A percentile compares a stretch with the other conserved stretches of the same genome.
phyloP scores from a whole-genome alignment of 768 basidiomycete species.

The Coprinopsis marcescibilis region DNA sequence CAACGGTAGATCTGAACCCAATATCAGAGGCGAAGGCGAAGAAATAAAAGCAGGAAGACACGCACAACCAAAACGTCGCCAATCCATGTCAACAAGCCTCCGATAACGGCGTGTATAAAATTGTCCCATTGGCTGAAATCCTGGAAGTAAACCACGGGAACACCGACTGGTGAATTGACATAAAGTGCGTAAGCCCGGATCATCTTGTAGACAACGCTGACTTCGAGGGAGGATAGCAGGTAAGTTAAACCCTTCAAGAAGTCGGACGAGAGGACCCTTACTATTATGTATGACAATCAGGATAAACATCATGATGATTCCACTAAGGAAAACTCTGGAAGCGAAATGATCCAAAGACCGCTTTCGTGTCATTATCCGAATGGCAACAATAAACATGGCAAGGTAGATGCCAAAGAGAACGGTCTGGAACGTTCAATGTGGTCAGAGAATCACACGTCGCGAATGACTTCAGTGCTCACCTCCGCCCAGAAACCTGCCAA shows the following conservation, averaged over 20 bases:
- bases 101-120: background rate
- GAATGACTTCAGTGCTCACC: too few relatives aligned
- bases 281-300: background rate
- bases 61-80: constrained; percentile 2
- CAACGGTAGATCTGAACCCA: constrained; percentile 6
- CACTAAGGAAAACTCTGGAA: background rate
- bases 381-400: too few relatives aligned
- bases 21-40: background rate
- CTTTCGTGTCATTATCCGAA: too few relatives aligned
- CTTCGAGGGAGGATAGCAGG: background rate
- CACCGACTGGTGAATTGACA: background rate
- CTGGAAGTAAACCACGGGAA: constrained; percentile 3
- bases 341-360: background rate
- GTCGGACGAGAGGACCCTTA: background rate
- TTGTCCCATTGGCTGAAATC: constrained; percentile 2
- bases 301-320: background rate
- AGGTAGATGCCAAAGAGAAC: too few relatives aligned
- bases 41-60: background rate
- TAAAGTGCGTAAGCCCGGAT: background rate
- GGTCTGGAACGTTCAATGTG: too few relatives aligned
- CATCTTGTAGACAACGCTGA: background rate
- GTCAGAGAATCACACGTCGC: too few relatives aligned
- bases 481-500: too few relatives aligned
- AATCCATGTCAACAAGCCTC: background rate
- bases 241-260: background rate